Evolutionary conservation across 1,139 yeast species (phyloP).

Genomic region (Sugiyamaella japonica): DNA sequence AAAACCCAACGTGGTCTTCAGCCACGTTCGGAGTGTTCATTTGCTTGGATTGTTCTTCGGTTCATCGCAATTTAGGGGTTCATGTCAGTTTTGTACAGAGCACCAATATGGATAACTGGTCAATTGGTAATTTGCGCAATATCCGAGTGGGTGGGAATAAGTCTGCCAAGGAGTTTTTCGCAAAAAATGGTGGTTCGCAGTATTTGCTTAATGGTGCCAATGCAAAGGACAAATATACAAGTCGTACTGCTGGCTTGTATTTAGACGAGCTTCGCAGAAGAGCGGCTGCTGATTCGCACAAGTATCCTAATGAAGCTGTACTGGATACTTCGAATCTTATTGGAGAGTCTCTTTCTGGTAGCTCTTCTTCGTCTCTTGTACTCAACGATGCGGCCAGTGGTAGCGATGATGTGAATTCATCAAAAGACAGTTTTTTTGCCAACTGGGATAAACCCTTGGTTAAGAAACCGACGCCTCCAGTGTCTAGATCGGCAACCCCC

Average conservation of each 20-base stretch:
- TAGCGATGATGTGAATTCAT: slow-evolving; percentile 25
- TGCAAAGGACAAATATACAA: slow-evolving; percentile 76
- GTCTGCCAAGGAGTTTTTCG: slow-evolving; percentile 76
- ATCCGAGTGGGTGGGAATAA: slow-evolving; percentile 94
- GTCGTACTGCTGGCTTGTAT: slow-evolving; percentile 74
- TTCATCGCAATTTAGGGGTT: slow-evolving; percentile 93
- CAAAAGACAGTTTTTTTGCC: slow-evolving; percentile 84
- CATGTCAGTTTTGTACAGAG: slow-evolving; percentile 95
- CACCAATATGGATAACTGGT: slow-evolving; percentile 91
- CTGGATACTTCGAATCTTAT: slow-evolving; percentile 40
- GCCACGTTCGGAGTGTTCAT: slow-evolving; percentile 93
- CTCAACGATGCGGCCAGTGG: slow-evolving; percentile 18
- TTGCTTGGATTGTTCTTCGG: slow-evolving; percentile 95
- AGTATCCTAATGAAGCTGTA: slow-evolving; percentile 66
- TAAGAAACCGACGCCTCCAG: slow-evolving; percentile 51
- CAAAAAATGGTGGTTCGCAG: slow-evolving; percentile 81
- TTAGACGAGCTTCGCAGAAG: slow-evolving; percentile 73
- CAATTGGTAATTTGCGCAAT: slow-evolving; percentile 79
- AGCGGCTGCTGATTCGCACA: slow-evolving; percentile 63
- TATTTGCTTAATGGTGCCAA: slow-evolving; percentile 57
- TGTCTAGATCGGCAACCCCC: slow-evolving; percentile 50
- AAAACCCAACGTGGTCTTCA: slow-evolving; percentile 98
- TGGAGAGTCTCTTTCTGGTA: slow-evolving; percentile 37
- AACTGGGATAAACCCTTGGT: slow-evolving; percentile 81
- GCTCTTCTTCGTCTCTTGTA: slow-evolving; percentile 38